Percentiles rank a stretch among this genome's conserved stretches.
These are phyloP conservation scores for Diplogelasinospora grovesii DNA, from an alignment of 495 filamentous ascomycete genomes.

Conservation along the genomic window DNA sequence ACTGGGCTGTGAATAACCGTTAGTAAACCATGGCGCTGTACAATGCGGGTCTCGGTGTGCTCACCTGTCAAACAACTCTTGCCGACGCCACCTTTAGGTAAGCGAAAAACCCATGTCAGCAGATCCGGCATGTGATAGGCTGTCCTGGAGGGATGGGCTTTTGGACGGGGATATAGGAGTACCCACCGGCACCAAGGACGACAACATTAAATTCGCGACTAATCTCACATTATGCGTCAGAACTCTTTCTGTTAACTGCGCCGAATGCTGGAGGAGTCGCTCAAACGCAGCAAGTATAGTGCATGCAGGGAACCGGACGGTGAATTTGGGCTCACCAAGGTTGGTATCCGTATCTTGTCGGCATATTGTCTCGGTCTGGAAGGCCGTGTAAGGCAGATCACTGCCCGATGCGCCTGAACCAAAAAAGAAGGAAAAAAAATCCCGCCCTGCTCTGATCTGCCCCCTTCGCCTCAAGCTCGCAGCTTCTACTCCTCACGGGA, in stretches of 20 bases:
- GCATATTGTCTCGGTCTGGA: slow-evolving; percentile 17
- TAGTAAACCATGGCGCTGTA: too few relatives aligned
- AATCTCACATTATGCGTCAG: too few relatives aligned
- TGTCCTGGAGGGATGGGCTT: slow-evolving; percentile 8
- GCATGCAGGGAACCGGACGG: too few relatives aligned
- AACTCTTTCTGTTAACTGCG: too few relatives aligned
- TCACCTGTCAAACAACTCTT: slow-evolving; percentile 97
- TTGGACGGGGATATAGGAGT: not conserved
- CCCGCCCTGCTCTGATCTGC: slow-evolving; percentile 4
- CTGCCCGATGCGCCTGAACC: slow-evolving; percentile 1
- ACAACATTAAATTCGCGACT: slow-evolving; percentile 32
- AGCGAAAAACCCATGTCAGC: slow-evolving; percentile 21
- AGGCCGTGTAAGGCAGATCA: slow-evolving; percentile 7
- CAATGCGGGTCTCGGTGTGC: too few relatives aligned
- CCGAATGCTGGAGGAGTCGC: too few relatives aligned
- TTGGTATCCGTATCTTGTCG: slow-evolving; percentile 22
- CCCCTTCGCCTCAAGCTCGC: slow-evolving; percentile 9
- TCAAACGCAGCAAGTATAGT: too few relatives aligned
- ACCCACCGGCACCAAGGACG: slow-evolving; percentile 30
- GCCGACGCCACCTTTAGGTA: slow-evolving; percentile 75
- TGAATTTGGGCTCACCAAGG: slow-evolving; percentile 30
- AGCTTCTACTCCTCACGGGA: slow-evolving; percentile 20
- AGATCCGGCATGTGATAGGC: slow-evolving; percentile 23
- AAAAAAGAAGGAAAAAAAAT: not conserved
- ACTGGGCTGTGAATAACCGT: slow-evolving; percentile 65